A percentile compares a stretch with the other conserved stretches of the same genome.
phyloP scores from a whole-genome alignment of 768 basidiomycete genomes.

The Boletales sp. region DNA sequence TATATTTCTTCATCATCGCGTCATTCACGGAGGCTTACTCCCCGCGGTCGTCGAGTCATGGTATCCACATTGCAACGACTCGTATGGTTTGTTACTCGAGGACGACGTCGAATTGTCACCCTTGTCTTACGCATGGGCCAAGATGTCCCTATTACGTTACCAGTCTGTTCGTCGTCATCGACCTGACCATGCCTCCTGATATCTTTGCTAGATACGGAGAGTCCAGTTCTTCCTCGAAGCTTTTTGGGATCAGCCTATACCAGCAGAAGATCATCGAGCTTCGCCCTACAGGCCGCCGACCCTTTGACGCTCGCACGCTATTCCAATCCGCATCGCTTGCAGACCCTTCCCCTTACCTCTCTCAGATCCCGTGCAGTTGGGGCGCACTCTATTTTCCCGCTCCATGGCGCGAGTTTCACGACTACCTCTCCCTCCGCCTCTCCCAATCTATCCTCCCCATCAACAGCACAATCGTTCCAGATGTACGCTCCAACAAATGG shows the following conservation, averaged over 20 bases:
- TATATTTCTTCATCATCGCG: slow-evolving; percentile 62
- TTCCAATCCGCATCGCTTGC: slow-evolving; percentile 45
- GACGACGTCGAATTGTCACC: slow-evolving; percentile 87
- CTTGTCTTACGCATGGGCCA: slow-evolving; percentile 81
- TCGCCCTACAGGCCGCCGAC: slow-evolving; percentile 57
- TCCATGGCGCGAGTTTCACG: slow-evolving; percentile 85
- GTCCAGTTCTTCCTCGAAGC: slow-evolving; percentile 34
- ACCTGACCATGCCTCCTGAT: not conserved
- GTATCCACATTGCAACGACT: slow-evolving; percentile 72
- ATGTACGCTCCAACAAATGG: slow-evolving; percentile 80
- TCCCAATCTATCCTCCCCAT: slow-evolving; percentile 38
- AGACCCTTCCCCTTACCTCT: slow-evolving; percentile 65
- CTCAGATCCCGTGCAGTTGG: slow-evolving; percentile 89
- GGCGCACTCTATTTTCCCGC: slow-evolving; percentile 89
- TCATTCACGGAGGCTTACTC: slow-evolving; percentile 76
- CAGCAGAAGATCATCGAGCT: slow-evolving; percentile 83
- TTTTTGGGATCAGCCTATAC: slow-evolving; percentile 84
- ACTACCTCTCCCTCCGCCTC: slow-evolving; percentile 70
- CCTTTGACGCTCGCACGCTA: slow-evolving; percentile 61
- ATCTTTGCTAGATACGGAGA: slow-evolving; percentile 51
- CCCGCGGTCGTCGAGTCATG: slow-evolving; percentile 86
- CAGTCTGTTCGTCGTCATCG: slow-evolving; percentile 40
- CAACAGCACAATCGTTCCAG: slow-evolving; percentile 55
- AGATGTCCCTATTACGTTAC: slow-evolving; percentile 75
- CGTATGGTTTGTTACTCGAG: slow-evolving; percentile 78